Percentiles rank a stretch among this genome's conserved stretches.
phyloP scores from a whole-genome alignment of 345 rosid species.

The Gossypium australe region DNA sequence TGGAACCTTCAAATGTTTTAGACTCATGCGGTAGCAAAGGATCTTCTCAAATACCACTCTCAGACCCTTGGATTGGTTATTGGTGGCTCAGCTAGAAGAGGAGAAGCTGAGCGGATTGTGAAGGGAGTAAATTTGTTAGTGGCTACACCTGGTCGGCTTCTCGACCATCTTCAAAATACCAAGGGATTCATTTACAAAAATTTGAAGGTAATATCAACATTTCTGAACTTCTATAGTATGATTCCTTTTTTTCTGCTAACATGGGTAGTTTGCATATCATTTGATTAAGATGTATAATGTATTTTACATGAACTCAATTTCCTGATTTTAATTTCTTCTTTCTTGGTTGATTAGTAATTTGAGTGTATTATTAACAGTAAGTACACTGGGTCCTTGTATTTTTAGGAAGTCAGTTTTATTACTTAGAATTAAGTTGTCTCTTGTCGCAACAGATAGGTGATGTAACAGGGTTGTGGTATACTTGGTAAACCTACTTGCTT shows the following conservation, averaged over 20 bases:
- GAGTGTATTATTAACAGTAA: not conserved
- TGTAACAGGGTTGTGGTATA: not conserved
- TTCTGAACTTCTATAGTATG: not conserved
- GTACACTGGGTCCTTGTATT: not conserved
- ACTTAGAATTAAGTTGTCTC: not conserved
- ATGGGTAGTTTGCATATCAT: not conserved
- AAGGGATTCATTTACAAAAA: constrained; percentile 80
- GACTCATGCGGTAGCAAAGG: constrained; percentile 92
- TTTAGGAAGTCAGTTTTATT: not conserved
- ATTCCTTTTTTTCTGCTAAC: not conserved
- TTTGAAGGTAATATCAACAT: constrained; percentile 51
- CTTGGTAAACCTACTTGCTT: not conserved
- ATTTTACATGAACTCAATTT: not conserved
- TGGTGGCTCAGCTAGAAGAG: constrained; percentile 79
- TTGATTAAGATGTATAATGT: constrained; percentile 5
- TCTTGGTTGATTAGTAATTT: not conserved
- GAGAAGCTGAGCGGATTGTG: constrained; percentile 75
- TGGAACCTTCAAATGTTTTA: constrained; percentile 23
- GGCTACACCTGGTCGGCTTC: constrained; percentile 97
- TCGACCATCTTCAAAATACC: constrained; percentile 92
- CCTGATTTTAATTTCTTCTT: not conserved
- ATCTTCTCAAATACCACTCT: constrained; percentile 85
- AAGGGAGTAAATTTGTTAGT: constrained; percentile 85
- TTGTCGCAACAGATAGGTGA: not conserved
- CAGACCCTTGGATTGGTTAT: constrained; percentile 83